These are phyloP conservation scores for Penicillium cataractarum DNA, from an alignment of 495 filamentous ascomycete species.

Conservation along the genomic window DNA sequence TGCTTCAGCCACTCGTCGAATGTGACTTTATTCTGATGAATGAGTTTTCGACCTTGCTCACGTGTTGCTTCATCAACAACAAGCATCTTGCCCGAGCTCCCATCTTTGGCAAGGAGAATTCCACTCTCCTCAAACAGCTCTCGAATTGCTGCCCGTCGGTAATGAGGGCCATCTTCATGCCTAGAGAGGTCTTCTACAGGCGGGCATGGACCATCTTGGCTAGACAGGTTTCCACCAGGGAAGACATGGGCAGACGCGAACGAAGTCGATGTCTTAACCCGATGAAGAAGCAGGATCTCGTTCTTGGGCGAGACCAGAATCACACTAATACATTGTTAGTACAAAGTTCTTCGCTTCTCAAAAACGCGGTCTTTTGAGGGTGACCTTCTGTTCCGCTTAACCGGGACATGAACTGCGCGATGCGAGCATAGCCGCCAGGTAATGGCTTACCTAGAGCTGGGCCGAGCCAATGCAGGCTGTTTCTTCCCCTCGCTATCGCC, in stretches of 20 bases:
- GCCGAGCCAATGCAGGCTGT: conserved; percentile 36
- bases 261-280: conserved; percentile 77
- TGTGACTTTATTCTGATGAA: conserved; percentile 62
- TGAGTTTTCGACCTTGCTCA: conserved; percentile 65
- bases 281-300: conserved; percentile 83
- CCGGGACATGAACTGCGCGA: not conserved
- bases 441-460: conserved; percentile 36
- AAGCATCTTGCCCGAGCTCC: conserved; percentile 51
- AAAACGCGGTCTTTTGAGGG: no score
- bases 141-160: conserved; percentile 78
- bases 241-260: conserved; percentile 96
- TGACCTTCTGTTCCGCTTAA: not conserved
- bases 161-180: conserved; percentile 69
- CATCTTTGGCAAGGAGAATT: conserved; percentile 72
- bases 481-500: conserved; percentile 24
- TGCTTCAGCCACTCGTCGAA: conserved; percentile 70
- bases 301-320: conserved; percentile 84
- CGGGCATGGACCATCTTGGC: conserved; percentile 65
- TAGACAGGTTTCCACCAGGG: conserved; percentile 84
- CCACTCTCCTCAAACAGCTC: conserved; percentile 97
- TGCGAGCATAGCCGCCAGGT: not conserved
- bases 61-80: conserved; percentile 60
- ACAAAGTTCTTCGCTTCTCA: not conserved
- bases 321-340: conserved; percentile 57
- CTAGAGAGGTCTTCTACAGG: conserved; percentile 43